Evolutionary conservation across 2,329 filamentous ascomycete genomes (phyloP).

Genomic region (Sordariomycetes sp.): DNA sequence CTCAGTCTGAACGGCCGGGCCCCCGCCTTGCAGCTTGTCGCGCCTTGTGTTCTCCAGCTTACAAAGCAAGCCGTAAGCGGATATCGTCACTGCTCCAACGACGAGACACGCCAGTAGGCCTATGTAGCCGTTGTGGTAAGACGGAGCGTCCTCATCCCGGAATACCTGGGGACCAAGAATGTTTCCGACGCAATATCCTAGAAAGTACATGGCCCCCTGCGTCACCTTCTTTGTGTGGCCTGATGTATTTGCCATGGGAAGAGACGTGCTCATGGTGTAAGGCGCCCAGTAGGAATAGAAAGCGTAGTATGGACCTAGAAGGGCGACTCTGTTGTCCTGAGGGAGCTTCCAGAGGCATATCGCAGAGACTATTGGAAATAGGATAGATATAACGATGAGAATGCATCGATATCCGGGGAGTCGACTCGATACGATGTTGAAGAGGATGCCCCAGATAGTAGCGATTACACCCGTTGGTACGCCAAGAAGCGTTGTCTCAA

Average conservation of each 20-base stretch:
- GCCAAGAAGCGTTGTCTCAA: neutral
- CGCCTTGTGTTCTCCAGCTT: neutral
- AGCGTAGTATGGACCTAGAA: neutral
- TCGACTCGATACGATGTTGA: neutral
- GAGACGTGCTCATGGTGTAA: neutral
- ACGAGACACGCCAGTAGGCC: conserved; percentile 31
- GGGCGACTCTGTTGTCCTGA: neutral
- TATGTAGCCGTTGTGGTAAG: conserved; percentile 37
- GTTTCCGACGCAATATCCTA: conserved; percentile 30
- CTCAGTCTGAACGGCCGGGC: neutral
- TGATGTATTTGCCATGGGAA: conserved; percentile 32
- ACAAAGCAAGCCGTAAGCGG: neutral
- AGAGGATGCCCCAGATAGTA: neutral
- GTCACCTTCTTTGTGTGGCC: conserved; percentile 34
- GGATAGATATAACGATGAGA: neutral
- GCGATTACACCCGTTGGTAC: neutral
- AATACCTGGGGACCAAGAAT: conserved; percentile 33
- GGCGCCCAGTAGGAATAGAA: neutral
- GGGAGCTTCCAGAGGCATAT: neutral
- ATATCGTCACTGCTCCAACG: conserved; percentile 3
- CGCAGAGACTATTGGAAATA: neutral
- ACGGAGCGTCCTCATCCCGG: conserved; percentile 25
- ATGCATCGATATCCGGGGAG: neutral
- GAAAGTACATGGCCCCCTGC: conserved; percentile 28
- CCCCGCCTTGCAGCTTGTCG: neutral